Percentiles rank a stretch among this genome's conserved stretches.
Evolutionary conservation across 108 stramenopile genomes (phyloP).

Genomic region (Skeletonema grethae): DNA sequence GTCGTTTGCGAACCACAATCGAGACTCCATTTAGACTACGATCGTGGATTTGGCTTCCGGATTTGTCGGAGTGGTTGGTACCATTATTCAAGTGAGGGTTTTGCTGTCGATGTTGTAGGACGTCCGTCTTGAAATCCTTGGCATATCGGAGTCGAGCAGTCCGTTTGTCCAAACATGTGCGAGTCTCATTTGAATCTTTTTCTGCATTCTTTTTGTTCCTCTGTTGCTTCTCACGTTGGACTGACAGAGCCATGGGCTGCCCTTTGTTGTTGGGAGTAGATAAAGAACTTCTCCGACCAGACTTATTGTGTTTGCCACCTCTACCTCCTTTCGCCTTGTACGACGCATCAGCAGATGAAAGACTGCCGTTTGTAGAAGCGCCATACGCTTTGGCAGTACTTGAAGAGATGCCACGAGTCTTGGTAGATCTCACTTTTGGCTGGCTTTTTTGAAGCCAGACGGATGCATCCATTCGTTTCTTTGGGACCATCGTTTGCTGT

Average conservation of each 20-base stretch:
- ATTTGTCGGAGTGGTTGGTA: conserved; percentile 38
- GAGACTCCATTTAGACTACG: conserved; percentile 48
- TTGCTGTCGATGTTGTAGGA: conserved; percentile 24
- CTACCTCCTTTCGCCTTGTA: neutral
- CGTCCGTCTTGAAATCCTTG: conserved; percentile 41
- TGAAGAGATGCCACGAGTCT: neutral
- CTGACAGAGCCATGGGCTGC: neutral
- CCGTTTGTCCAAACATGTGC: conserved; percentile 44
- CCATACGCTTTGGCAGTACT: neutral
- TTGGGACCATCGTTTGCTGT: neutral
- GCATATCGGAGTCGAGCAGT: conserved; percentile 54
- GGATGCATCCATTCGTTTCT: neutral
- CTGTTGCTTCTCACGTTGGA: conserved; percentile 18
- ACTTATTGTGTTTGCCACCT: neutral
- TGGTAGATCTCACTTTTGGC: neutral
- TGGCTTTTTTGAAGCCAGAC: neutral
- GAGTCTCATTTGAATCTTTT: conserved; percentile 11
- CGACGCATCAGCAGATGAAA: neutral
- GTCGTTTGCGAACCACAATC: conserved; percentile 64
- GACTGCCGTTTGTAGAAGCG: neutral
- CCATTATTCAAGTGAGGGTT: conserved; percentile 38
- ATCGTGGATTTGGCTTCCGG: conserved; percentile 34
- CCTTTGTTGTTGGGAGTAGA: neutral
- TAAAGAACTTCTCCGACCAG: neutral
- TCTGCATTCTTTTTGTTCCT: conserved; percentile 14